Conservation (phyloP, 225 moss, liverwort and hornwort genomes). For the Thuidium tamariscinum region DNA sequence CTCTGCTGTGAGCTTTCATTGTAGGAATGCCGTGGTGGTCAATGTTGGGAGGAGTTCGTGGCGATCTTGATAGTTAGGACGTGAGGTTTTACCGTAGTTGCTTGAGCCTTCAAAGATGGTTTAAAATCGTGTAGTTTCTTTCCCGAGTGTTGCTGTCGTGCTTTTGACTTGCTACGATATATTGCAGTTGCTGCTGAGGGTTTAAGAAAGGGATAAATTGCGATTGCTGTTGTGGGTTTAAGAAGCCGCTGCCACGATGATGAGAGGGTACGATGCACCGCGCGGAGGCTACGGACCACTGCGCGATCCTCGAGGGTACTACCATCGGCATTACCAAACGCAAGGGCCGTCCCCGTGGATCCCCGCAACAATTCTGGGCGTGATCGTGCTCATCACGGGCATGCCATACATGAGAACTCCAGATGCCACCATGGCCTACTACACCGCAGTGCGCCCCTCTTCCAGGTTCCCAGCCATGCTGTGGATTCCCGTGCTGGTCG, state of each 20-base stretch:
- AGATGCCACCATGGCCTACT: not conserved
- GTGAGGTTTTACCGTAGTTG: not conserved
- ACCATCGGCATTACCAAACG: not conserved
- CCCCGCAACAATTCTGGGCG: slow-evolving; percentile 20
- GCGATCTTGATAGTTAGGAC: not conserved
- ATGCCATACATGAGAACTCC: slow-evolving; percentile 13
- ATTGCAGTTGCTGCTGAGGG: not conserved
- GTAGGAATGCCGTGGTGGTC: not conserved
- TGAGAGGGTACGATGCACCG: not conserved
- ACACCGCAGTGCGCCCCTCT: not conserved
- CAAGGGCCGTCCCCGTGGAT: slow-evolving; percentile 28
- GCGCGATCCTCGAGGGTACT: not conserved
- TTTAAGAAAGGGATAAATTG: not conserved
- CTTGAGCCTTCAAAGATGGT: not conserved
- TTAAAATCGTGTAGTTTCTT: not conserved
- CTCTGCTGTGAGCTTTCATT: not conserved
- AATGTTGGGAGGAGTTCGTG: not conserved
- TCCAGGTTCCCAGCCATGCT: slow-evolving; percentile 8
- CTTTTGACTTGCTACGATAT: not conserved
- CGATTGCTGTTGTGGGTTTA: not conserved
- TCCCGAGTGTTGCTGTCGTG: not conserved
- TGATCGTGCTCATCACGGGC: slow-evolving; percentile 9
- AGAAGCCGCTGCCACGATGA: not conserved
- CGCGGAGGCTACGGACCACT: not conserved
- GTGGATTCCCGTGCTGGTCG: slow-evolving; percentile 20